These are phyloP conservation scores for Flammula alnicola DNA, from an alignment of 1,284 basidiomycete species.

Conservation along the genomic window DNA sequence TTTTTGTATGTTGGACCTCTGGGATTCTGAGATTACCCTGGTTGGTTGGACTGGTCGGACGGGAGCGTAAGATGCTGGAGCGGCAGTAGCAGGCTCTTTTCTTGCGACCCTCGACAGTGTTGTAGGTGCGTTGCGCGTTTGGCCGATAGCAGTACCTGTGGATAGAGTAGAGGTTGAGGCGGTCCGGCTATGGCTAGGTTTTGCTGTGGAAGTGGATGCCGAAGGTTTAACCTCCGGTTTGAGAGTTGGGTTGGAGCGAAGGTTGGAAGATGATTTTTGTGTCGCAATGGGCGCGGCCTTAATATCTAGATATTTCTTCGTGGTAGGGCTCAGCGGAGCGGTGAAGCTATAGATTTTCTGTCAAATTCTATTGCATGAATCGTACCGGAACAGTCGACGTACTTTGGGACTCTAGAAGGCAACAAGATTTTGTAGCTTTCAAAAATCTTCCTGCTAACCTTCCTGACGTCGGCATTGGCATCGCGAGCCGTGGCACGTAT, in stretches of 20 bases:
- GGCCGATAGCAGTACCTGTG: constrained; percentile 17
- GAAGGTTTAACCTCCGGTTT: constrained; percentile 16
- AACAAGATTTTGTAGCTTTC: constrained; percentile 76
- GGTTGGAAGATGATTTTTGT: constrained; percentile 22
- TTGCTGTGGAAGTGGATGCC: constrained; percentile 9
- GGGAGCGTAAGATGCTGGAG: constrained; percentile 33
- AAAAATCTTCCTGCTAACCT: constrained; percentile 71
- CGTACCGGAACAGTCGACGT: constrained; percentile 29
- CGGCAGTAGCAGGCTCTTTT: constrained; percentile 25
- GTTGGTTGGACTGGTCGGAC: constrained; percentile 29
- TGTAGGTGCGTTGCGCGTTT: constrained; percentile 18
- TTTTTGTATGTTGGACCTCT: constrained; percentile 19
- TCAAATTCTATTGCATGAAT: neutral
- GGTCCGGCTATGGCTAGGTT: constrained; percentile 11
- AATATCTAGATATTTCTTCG: constrained; percentile 79
- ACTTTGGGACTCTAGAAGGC: constrained; percentile 71
- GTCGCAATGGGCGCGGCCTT: constrained; percentile 31
- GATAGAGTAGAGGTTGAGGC: constrained; percentile 27
- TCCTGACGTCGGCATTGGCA: constrained; percentile 78
- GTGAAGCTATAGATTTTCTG: constrained; percentile 61
- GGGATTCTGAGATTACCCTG: constrained; percentile 19
- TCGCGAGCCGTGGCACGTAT: constrained; percentile 74
- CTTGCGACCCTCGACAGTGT: constrained; percentile 24
- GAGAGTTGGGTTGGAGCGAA: constrained; percentile 13
- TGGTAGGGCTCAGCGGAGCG: constrained; percentile 74